phyloP scores from a whole-genome alignment of 371 early-diverging fungal genomes.

The Circinella minor region DNA sequence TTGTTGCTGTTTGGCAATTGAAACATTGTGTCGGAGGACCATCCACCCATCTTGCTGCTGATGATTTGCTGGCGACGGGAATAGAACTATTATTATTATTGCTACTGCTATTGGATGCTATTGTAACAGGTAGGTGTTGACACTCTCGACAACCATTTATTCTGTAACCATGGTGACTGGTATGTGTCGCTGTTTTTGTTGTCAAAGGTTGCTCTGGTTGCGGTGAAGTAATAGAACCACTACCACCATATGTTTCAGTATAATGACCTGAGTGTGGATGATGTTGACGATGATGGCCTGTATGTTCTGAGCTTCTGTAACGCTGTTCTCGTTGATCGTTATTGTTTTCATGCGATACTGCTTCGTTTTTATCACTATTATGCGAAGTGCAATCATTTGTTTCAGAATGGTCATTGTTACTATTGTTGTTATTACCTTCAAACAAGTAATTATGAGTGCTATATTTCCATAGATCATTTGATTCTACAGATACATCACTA shows the following conservation, averaged over 20 bases:
- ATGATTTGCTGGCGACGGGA: neutral
- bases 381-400: neutral
- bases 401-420: neutral
- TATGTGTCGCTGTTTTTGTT: neutral
- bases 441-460: constrained; percentile 2
- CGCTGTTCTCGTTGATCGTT: neutral
- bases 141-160: constrained; percentile 2
- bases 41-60: constrained; percentile 4
- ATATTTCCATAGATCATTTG: constrained; percentile 4
- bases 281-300: too few species aligned
- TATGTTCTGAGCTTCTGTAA: neutral
- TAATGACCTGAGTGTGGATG: too few species aligned
- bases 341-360: neutral
- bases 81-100: neutral
- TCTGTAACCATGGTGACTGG: neutral
- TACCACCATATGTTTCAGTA: too few species aligned
- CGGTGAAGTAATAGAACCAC: neutral
- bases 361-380: neutral
- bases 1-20: constrained; percentile 66
- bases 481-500: neutral
- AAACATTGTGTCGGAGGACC: constrained; percentile 17
- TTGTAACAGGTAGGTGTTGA: neutral
- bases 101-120: neutral
- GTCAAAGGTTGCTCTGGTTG: neutral
- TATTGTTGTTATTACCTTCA: neutral